phyloP scores from a whole-genome alignment of 75 land plant species.

The Gnetum montanum region DNA sequence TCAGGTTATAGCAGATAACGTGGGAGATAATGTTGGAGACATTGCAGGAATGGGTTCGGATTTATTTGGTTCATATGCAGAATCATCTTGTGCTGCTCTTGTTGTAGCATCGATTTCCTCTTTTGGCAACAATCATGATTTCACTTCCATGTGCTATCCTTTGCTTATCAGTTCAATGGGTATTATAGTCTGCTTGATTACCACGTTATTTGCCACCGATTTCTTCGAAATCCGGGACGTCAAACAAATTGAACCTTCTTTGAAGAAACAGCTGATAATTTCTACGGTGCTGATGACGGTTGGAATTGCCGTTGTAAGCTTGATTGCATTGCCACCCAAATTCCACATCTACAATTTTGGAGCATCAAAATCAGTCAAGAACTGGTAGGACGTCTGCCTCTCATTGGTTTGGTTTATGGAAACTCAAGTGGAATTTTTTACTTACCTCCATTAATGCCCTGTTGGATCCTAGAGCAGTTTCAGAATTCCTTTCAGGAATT shows the following conservation, averaged over 20 bases:
- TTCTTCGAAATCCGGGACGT: slow-evolving; percentile 35
- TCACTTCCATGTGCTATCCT: slow-evolving; percentile 44
- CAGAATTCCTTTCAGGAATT: background rate
- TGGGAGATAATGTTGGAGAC: slow-evolving; percentile 58
- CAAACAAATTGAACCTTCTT: slow-evolving; percentile 33
- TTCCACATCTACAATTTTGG: slow-evolving; percentile 43
- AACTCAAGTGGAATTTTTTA: background rate
- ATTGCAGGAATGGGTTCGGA: slow-evolving; percentile 68
- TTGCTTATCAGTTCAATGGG: slow-evolving; percentile 51
- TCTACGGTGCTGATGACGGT: slow-evolving; percentile 42
- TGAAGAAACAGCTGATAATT: slow-evolving; percentile 39
- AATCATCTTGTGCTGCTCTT: slow-evolving; percentile 53
- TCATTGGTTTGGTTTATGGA: background rate
- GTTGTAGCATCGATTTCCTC: slow-evolving; percentile 55
- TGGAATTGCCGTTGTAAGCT: slow-evolving; percentile 28
- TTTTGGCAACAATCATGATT: slow-evolving; percentile 31
- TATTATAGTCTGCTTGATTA: slow-evolving; percentile 38
- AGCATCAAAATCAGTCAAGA: slow-evolving; percentile 19
- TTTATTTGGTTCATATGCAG: slow-evolving; percentile 50
- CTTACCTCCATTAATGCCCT: background rate
- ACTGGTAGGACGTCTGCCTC: slow-evolving; percentile 27
- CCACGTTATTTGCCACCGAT: slow-evolving; percentile 50
- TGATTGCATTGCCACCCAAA: slow-evolving; percentile 20
- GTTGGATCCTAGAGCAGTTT: background rate
- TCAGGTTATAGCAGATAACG: slow-evolving; percentile 58